Conservation (phyloP, 2,329 filamentous ascomycete species). For the Coniochaeta sp. region DNA sequence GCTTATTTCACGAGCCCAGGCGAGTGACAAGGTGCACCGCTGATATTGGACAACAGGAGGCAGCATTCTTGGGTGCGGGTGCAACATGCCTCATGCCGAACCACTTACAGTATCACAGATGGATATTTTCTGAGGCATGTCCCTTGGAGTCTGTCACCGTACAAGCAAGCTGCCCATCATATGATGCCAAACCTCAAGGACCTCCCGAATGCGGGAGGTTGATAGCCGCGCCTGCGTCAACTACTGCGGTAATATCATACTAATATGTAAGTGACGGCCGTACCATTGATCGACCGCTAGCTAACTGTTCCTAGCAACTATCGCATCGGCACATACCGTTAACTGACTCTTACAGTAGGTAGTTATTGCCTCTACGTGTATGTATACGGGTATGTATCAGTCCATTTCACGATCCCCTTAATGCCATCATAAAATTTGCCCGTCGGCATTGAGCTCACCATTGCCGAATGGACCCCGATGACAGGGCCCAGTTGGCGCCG, state of each 20-base stretch:
- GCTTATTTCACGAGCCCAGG: too few species aligned
- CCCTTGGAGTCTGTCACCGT: neutral
- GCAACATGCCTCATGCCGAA: too few species aligned
- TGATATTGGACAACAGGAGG: too few species aligned
- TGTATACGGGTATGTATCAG: too few species aligned
- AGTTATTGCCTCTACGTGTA: neutral
- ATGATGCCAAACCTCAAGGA: neutral
- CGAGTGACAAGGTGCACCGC: too few species aligned
- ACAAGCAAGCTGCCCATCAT: too few species aligned
- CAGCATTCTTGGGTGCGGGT: too few species aligned
- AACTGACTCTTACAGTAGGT: too few species aligned
- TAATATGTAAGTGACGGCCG: neutral
- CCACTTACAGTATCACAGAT: neutral
- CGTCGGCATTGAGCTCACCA: neutral
- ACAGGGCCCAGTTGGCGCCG: neutral
- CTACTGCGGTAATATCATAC: too few species aligned
- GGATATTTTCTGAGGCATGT: neutral
- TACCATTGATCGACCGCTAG: neutral
- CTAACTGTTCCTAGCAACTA: neutral
- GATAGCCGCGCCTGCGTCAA: neutral
- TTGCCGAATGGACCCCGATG: neutral
- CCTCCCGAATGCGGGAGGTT: neutral
- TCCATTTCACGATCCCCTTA: neutral
- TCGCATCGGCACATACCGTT: neutral
- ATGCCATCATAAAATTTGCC: neutral